phyloP scores from a whole-genome alignment of 768 basidiomycete species.

The Auricularia sp. region DNA sequence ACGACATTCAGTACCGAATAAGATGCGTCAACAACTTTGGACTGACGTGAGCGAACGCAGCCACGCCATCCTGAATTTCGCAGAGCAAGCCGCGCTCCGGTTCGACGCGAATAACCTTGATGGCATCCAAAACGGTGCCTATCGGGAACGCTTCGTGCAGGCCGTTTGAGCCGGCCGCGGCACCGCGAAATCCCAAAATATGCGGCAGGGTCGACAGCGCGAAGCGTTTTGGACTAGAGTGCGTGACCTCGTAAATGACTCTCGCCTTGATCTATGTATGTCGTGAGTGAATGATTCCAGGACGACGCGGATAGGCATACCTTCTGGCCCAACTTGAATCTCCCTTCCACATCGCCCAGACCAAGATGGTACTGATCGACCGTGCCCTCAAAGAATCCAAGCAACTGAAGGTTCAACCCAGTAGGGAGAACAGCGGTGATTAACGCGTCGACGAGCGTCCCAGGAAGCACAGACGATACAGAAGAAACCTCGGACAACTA shows the following conservation, averaged over 20 bases:
- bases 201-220: conserved; percentile 70
- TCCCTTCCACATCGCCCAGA: conserved; percentile 25
- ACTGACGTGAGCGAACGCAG: conserved; percentile 77
- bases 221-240: conserved; percentile 66
- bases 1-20: too few relatives aligned
- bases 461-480: conserved; percentile 77
- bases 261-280: conserved; percentile 70
- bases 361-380: conserved; percentile 71
- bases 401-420: conserved; percentile 79
- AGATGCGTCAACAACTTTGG: too few relatives aligned
- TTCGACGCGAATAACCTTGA: conserved; percentile 66
- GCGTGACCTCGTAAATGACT: conserved; percentile 69
- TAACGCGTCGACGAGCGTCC: conserved; percentile 68
- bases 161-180: conserved; percentile 18
- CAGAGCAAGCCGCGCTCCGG: conserved; percentile 73
- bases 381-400: conserved; percentile 89
- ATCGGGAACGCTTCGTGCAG: conserved; percentile 57
- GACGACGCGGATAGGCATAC: conserved; percentile 9
- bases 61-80: conserved; percentile 48
- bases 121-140: conserved; percentile 60
- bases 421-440: conserved; percentile 63
- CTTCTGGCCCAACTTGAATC: conserved; percentile 32
- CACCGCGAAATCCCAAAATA: conserved; percentile 46
- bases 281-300: conserved; percentile 31
- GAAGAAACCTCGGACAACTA: conserved; percentile 71